phyloP scores from a whole-genome alignment of 352 stramenopile species.

The Lagenidium sp. region DNA sequence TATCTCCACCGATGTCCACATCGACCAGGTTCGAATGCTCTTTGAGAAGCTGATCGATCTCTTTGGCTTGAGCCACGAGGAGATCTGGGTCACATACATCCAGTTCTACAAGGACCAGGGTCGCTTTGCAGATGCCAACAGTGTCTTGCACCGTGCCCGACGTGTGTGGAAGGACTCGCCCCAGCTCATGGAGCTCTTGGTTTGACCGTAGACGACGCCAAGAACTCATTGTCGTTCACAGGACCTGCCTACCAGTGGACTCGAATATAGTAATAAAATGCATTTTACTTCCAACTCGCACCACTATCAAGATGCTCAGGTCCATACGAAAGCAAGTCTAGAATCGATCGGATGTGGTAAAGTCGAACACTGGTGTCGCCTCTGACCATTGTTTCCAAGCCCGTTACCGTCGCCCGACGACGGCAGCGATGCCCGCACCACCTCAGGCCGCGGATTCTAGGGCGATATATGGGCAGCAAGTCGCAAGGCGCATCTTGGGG shows the following conservation, averaged over 20 bases:
- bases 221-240: no score
- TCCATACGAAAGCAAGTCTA: no score
- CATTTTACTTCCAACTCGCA: no score
- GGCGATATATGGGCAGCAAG: no score
- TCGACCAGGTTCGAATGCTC: conserved; percentile 41
- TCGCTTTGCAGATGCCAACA: conserved; percentile 43
- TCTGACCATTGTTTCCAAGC: conserved; percentile 1
- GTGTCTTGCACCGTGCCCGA: conserved; percentile 58
- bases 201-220: neutral
- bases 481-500: no score
- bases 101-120: conserved; percentile 35
- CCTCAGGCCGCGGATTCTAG: no score
- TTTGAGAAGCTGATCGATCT: conserved; percentile 83
- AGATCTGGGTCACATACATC: conserved; percentile 72
- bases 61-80: conserved; percentile 44
- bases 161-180: conserved; percentile 56
- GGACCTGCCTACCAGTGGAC: no score
- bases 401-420: no score
- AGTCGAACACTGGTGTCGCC: neutral
- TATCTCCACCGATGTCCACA: conserved; percentile 15
- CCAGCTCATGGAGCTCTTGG: conserved; percentile 38
- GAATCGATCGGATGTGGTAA: no score
- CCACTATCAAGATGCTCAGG: no score
- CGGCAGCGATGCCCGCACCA: no score
- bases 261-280: no score